Evolutionary conservation across 2,329 filamentous ascomycete genomes (phyloP).

Genomic region (Dactylonectria macrodidyma): DNA sequence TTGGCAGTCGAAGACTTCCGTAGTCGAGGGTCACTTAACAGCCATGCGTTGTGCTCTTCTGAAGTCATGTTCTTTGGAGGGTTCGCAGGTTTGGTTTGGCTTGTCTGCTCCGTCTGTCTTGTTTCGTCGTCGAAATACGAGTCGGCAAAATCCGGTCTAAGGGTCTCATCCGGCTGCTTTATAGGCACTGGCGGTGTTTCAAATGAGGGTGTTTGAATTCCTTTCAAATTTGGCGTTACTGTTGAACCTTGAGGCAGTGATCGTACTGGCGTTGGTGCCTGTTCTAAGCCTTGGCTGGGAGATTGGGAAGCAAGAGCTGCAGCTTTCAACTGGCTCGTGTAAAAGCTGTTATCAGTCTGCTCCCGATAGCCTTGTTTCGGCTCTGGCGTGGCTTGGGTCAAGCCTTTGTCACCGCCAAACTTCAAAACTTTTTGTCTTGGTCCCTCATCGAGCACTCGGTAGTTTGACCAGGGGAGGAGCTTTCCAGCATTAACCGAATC

Average conservation of each 20-base stretch:
- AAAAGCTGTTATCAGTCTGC: conserved; percentile 87
- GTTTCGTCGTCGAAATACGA: neutral
- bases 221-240: conserved; percentile 10
- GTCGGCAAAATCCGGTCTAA: neutral
- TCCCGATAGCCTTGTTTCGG: conserved; percentile 78
- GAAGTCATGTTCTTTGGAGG: conserved; percentile 80
- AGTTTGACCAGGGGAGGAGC: conserved; percentile 88
- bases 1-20: conserved; percentile 93
- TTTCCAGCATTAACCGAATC: conserved; percentile 88
- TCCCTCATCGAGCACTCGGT: conserved; percentile 88
- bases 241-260: neutral
- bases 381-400: conserved; percentile 75
- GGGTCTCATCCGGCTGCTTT: neutral
- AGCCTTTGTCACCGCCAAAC: conserved; percentile 72
- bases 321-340: conserved; percentile 77
- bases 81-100: conserved; percentile 25
- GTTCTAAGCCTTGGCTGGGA: conserved; percentile 49
- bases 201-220: conserved; percentile 8
- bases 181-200: conserved; percentile 4
- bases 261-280: conserved; percentile 42
- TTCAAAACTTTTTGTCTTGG: conserved; percentile 83
- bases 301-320: conserved; percentile 49
- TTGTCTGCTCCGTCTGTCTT: conserved; percentile 3
- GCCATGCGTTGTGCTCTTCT: conserved; percentile 90
- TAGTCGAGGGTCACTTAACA: conserved; percentile 87